These are phyloP conservation scores for Cyanodermella asteris DNA, from an alignment of 2,329 filamentous ascomycete genomes.

Conservation along the genomic window DNA sequence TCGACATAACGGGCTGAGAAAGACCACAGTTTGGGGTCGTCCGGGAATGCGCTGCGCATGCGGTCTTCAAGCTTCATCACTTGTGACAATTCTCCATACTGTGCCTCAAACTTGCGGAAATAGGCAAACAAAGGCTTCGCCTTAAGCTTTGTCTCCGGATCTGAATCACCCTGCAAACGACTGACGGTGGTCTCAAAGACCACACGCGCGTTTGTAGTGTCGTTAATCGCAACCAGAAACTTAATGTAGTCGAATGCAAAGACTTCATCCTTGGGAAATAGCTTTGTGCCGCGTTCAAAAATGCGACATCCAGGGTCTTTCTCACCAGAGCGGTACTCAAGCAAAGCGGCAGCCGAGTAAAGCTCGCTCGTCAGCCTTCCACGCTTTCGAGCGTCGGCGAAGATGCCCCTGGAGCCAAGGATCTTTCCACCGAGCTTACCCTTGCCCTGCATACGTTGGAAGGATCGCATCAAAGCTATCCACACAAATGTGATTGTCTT, in stretches of 20 bases:
- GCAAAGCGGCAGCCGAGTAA: slow-evolving; percentile 77
- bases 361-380: slow-evolving; percentile 85
- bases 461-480: slow-evolving; percentile 85
- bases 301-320: slow-evolving; percentile 85
- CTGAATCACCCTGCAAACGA: slow-evolving; percentile 54
- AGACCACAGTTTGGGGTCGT: slow-evolving; percentile 53
- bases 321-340: slow-evolving; percentile 92
- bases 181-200: slow-evolving; percentile 91
- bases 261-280: slow-evolving; percentile 82
- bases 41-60: slow-evolving; percentile 83
- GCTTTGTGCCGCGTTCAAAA: slow-evolving; percentile 76
- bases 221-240: slow-evolving; percentile 76
- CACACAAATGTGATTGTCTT: slow-evolving; percentile 79
- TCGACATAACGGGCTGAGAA: slow-evolving; percentile 59
- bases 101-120: slow-evolving; percentile 87
- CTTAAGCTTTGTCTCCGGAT: slow-evolving; percentile 49
- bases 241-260: slow-evolving; percentile 94
- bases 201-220: slow-evolving; percentile 62
- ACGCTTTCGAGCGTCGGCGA: slow-evolving; percentile 66
- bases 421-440: slow-evolving; percentile 44
- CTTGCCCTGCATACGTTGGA: slow-evolving; percentile 79
- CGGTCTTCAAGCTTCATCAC: slow-evolving; percentile 77
- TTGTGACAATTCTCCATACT: slow-evolving; percentile 79
- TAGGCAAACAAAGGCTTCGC: slow-evolving; percentile 73
- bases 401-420: slow-evolving; percentile 63